Evolutionary conservation across 75 land plant genomes (phyloP), one percentile per base, ranked within the genome.

Genomic region (Ceratopteris richardii): DNA sequence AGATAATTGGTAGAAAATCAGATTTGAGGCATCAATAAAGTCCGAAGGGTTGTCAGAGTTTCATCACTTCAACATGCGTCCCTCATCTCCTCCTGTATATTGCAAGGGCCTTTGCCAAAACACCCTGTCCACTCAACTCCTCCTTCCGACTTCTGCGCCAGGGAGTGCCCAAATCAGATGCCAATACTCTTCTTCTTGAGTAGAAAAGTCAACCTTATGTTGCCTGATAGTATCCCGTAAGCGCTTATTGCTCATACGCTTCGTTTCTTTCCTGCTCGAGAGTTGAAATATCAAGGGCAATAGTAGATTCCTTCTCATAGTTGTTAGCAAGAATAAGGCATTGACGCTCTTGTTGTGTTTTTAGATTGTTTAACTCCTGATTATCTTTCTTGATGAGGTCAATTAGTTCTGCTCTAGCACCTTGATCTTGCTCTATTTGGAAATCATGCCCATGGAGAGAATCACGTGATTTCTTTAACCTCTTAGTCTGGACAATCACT

Each of bases 171-270:
- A n/a, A n/a, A n/a, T n/a, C n/a, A n/a, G n/a, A n/a, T n/a, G n/a
- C 67, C 69, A 64, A 30, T 17, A 64, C 24, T 75, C 77, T 42
- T 69, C 66, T n/a, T 70, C 75, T 59, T 74, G 62, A 17, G 60
- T 51, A 14, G 46, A 40, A 46, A 74, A 74, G 29, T 74, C 77
- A 22, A 47, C 44, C 33, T 68, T 55, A 27, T 56, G 4, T 44
- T 64, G 37, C 61, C 37, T 70, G 25, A 64, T 65, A 16, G 64
- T 63, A 20, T 75, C 67, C 57, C 63, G 42, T 1, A 75, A 18
- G 50, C 20, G 39, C 31, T 65, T 75, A 53, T 29, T 53, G 70
- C 26, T 70, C 76, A 57, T 44, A 70, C 5, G 75, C 68, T 31
- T 53, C 54, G 59, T 31, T 58, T 50, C 57, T 71, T 33, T 75